Conservation (phyloP, 2,329 filamentous ascomycete species). For the Colletotrichum sp. region DNA sequence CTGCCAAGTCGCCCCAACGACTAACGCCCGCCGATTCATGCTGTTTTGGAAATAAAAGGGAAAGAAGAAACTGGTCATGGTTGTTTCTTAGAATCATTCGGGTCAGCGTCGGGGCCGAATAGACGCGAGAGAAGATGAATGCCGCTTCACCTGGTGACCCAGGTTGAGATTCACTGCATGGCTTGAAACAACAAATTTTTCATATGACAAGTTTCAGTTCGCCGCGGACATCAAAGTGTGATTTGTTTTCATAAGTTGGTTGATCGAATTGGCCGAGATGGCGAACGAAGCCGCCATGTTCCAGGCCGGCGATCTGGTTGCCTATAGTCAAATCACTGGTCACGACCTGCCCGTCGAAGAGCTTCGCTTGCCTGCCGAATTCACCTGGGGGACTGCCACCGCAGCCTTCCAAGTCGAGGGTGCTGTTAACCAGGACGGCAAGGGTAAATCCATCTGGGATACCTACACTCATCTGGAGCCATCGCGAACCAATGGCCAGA, state of each 20-base stretch:
- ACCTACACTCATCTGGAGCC: slow-evolving; percentile 44
- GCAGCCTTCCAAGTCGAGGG: slow-evolving; percentile 51
- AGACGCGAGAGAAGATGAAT: neutral
- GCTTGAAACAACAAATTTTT: too few species aligned
- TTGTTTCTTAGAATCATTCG: neutral
- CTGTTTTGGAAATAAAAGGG: neutral
- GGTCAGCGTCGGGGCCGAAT: neutral
- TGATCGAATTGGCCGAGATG: neutral
- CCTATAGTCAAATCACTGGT: neutral
- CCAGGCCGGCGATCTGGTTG: neutral
- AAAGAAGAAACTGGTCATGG: neutral
- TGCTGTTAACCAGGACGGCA: slow-evolving; percentile 42
- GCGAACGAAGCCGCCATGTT: neutral
- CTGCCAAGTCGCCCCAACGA: neutral
- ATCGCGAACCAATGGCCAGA: slow-evolving; percentile 41
- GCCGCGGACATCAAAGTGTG: too few species aligned
- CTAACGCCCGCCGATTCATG: neutral
- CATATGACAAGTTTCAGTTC: too few species aligned
- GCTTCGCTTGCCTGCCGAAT: slow-evolving; percentile 35
- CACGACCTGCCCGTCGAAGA: neutral
- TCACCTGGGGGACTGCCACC: slow-evolving; percentile 46
- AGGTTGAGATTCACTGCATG: neutral
- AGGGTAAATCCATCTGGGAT: slow-evolving; percentile 49
- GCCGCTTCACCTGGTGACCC: neutral
- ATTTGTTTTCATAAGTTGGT: too few species aligned